A percentile compares a stretch with the other conserved stretches of the same genome.
phyloP scores from a whole-genome alignment of 306 rosid species.

The Lagenaria siceraria region DNA sequence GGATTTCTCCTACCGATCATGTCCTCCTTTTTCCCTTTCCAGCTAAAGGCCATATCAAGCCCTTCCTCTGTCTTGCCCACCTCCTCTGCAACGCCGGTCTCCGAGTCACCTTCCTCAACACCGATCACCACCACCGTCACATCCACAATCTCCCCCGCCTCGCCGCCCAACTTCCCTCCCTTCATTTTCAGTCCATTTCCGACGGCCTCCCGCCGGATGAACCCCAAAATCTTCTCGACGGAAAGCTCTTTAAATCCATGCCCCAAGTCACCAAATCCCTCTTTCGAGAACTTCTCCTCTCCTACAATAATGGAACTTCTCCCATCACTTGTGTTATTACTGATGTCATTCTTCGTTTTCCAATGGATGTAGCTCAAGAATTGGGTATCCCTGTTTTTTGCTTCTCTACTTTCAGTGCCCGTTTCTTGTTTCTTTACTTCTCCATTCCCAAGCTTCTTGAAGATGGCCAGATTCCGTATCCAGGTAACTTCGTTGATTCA shows the following conservation, averaged over 20 bases:
- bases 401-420: conserved; percentile 30
- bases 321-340: conserved; percentile 18
- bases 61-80: conserved; percentile 36
- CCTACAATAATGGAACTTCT: not conserved
- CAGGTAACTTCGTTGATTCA: conserved; percentile 15
- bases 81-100: conserved; percentile 20
- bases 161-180: conserved; percentile 14
- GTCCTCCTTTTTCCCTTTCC: conserved; percentile 23
- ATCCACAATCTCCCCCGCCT: conserved; percentile 10
- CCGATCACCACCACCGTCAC: conserved; percentile 14
- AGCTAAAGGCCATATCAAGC: conserved; percentile 26
- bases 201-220: conserved; percentile 11
- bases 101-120: conserved; percentile 36
- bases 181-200: conserved; percentile 25
- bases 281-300: conserved; percentile 16
- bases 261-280: conserved; percentile 5
- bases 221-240: conserved; percentile 9
- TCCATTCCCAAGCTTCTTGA: conserved; percentile 19
- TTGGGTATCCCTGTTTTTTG: conserved; percentile 24
- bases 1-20: not conserved
- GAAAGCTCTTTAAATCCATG: not conserved
- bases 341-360: conserved; percentile 23
- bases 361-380: conserved; percentile 16
- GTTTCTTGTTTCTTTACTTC: conserved; percentile 26
- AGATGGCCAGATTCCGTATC: conserved; percentile 22